Base-by-base conservation (phyloP, 768 basidiomycete genomes). In the Boletus insuetus region DNA sequence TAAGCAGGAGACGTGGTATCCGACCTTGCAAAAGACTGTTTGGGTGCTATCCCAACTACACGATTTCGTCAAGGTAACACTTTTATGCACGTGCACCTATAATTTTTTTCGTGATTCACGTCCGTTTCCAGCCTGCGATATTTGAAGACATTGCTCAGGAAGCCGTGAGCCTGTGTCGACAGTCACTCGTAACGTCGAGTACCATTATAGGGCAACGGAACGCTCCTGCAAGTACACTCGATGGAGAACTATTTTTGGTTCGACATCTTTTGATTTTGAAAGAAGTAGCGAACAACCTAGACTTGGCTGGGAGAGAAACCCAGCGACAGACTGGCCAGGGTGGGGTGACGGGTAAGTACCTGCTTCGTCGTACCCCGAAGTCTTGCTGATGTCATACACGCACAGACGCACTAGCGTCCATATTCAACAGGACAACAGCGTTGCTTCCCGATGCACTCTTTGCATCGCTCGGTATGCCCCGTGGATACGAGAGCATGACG, bases 91-190 rank as follows among this genome's bases (percentile, higher is more conserved):
- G 9, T 29, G 26, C 26, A 29, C 43, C 34, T 54, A 8, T 16
- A 24, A 19, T n/a, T 37, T 16, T 16, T 35, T 31, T 22, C 8
- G 19, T 34, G 39, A 19, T 42, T 58, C 42, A 59, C 55, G 7
- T 47, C 46, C 17, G n/a, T 47, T 29, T 29, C 39, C 55, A 98
- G 94, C 86, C 91, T n/a, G 87, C 85, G 1, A 95, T 98, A 54
- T 99, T 97, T 55, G 90, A 94, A 63, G 97, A 99, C 69, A 90
- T 98, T 39, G 94, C 96, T 0, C 91, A 94, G 73, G 95, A 98
- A 73, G 92, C 95, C 0, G 79, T 97, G 32, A 78, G 81, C 13
- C 75, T 93, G 5, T 96, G 94, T 68, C 83, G 87, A 35, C 80
- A 87, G 55, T 96, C 95, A 0, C 80, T 98, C 4, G 77, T 89